Base-by-base conservation (phyloP, 2,329 filamentous ascomycete genomes). In the Colletotrichum sp. region DNA sequence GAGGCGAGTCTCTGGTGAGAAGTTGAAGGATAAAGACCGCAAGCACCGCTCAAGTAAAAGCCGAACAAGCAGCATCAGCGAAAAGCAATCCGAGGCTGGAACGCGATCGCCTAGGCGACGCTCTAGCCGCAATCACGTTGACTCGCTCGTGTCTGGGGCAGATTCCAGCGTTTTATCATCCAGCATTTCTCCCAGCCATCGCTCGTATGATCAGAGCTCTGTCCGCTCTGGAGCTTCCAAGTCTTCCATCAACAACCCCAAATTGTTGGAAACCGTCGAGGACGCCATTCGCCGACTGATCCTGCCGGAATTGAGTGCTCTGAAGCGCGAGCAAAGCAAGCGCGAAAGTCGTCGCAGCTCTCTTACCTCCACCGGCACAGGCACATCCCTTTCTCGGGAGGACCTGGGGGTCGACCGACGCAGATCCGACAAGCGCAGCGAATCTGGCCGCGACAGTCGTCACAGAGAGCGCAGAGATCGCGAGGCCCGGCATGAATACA, bases 281-380 rank as follows among this genome's bases (percentile, higher is more conserved):
- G 96, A 98, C 85, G 96, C 96, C 16, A 98, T 98, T 81, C 93
- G 95, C 77, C 92, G 96, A 65, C 89, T 98, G 66, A 98, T 98
- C 69, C 86, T 99, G 4, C 97, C 97, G 0, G 96, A 99, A 84
- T 89, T 99, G 60, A 96, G 95, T 80, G 95, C 96, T 12, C 88
- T 99, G 71, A 98, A 98, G 84, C 93, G 96, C 80, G 96, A 98
- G 81, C 94, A 96, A 83, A 96, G 95, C 83, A 93, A 94, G 78
- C 92, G 93, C 77, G 90, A 94, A 78, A 93, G 92, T 80, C 92
- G 91, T 13, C 92, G 91, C 71, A 93, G 93, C 74, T 96, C 94
- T 36, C 81, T 89, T 61, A 89, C 85, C 61, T 92, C 90, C 2
- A 91, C 89, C 36, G 88, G 86, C 30, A 91, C 77, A 30, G 73